Percentiles rank a stretch among this genome's conserved stretches.
Conservation (phyloP, 2,329 filamentous ascomycete genomes). For the Aspergillus sp. region DNA sequence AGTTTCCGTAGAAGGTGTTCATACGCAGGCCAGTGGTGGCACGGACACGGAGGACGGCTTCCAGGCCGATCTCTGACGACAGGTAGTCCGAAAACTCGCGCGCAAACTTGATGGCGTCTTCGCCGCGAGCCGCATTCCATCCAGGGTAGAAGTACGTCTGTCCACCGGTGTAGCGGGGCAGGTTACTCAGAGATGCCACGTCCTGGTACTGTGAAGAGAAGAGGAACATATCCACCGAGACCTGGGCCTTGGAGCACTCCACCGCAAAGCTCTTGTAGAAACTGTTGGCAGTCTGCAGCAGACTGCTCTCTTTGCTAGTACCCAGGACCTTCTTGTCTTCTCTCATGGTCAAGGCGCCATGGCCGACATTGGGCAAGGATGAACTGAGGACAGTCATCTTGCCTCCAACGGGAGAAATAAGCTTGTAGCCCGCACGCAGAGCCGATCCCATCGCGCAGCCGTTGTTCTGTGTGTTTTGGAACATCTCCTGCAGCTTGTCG, state of each 20-base stretch:
- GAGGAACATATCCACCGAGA: constrained; percentile 97
- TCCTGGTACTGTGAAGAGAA: constrained; percentile 97
- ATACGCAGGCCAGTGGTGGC: constrained; percentile 93
- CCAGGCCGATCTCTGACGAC: constrained; percentile 92
- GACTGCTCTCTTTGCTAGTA: constrained; percentile 82
- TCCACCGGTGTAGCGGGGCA: constrained; percentile 92
- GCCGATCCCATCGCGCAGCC: constrained; percentile 95
- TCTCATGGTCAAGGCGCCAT: constrained; percentile 85
- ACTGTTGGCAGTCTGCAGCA: constrained; percentile 88
- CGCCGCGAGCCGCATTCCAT: constrained; percentile 89
- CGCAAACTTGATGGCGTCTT: constrained; percentile 97
- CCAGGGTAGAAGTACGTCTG: constrained; percentile 99
- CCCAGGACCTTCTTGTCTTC: constrained; percentile 96
- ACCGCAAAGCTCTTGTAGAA: constrained; percentile 99
- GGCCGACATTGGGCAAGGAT: constrained; percentile 83
- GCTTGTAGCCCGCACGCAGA: constrained; percentile 86
- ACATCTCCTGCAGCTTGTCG: constrained; percentile 90
- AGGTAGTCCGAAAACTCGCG: constrained; percentile 95
- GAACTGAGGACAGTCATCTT: constrained; percentile 92
- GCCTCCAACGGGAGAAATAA: constrained; percentile 89
- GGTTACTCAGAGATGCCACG: constrained; percentile 90
- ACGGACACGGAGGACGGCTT: constrained; percentile 91
- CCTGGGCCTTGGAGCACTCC: constrained; percentile 97
- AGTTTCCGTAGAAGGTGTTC: constrained; percentile 98
- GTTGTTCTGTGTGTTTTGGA: constrained; percentile 86